Evolutionary conservation across 1,284 basidiomycete species (phyloP), one percentile per base, ranked within the genome.

Genomic region (Caloboletus inedulis): DNA sequence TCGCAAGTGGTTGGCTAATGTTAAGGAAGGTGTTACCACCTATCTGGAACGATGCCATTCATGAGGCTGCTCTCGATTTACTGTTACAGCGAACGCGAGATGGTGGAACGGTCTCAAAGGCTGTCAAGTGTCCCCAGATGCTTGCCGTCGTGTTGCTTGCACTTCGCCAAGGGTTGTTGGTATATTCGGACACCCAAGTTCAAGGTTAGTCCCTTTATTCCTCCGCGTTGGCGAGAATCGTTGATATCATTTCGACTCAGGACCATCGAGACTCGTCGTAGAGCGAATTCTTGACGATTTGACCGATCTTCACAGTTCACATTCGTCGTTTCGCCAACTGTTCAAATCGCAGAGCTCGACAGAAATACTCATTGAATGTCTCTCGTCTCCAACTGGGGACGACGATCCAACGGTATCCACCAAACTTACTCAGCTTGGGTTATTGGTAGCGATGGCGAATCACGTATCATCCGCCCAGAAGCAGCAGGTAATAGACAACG

Each of bases 1-100:
- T 89, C 0, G 81, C 86, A 16, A 82, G 81, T 54, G 89, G 89
- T 16, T 91, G 89, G 89, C 81, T 74, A 47, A 74, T 83, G 5
- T 62, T 91, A 31, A 85, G 80, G 64, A 77, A 74, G 10, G 76
- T 85, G 18, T 59, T 91, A n/a, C 86, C 88, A 0, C 65, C 71
- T 30, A 78, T 79, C 18, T 91, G 89, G 89, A 78, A 85, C 59
- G 63, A 71, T 6, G 73, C 64, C 19, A 82, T 91, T n/a, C 82
- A 88, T 49, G 72, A 75, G 19, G 80, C 80, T 29, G 80, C 81
- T 6, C 83, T 89, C 58, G 81, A 86, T 57, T 64, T 90, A 3
- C 69, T 91, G 9, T 66, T 87, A n/a, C 81, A 84, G 13, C 69
- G 75, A 8, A 49, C 52, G 4, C 51, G 21, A n/a, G 56, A 42